Percentiles rank a stretch among this genome's conserved stretches.
phyloP scores from a whole-genome alignment of 768 basidiomycete genomes.

The Tulasnella sp. region DNA sequence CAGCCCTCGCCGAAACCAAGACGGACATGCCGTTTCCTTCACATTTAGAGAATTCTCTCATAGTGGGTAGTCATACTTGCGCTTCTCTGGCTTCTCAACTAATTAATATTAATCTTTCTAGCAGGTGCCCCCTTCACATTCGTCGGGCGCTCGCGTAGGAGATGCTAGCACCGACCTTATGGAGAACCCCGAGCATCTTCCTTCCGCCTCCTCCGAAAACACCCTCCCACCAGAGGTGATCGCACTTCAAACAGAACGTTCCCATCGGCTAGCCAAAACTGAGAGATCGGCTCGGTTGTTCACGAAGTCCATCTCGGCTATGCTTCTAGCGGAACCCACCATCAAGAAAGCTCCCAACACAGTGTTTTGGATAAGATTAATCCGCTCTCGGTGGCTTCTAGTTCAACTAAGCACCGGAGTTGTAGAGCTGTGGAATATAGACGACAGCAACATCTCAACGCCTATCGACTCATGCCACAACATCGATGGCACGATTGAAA shows the following conservation, averaged over 20 bases:
- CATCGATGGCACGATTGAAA: background rate
- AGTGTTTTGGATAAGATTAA: background rate
- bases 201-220: background rate
- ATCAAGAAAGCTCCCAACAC: background rate
- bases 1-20: background rate
- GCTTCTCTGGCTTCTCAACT: background rate
- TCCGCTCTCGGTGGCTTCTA: background rate
- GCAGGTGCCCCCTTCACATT: background rate
- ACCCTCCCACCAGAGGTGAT: background rate
- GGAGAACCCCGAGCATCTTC: background rate
- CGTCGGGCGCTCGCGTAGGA: too few species aligned
- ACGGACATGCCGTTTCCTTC: background rate
- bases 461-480: background rate
- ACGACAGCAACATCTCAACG: background rate
- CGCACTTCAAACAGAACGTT: background rate
- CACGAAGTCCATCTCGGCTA: background rate
- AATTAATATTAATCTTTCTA: background rate
- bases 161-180: background rate
- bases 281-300: background rate
- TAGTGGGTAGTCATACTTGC: background rate
- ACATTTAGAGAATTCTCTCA: background rate
- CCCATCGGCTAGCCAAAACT: background rate
- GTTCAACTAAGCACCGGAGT: background rate
- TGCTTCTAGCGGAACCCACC: background rate
- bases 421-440: background rate